Evolutionary conservation across 306 rosid genomes (phyloP), one percentile per base, ranked within the genome.

Genomic region (Ceratonia siliqua): DNA sequence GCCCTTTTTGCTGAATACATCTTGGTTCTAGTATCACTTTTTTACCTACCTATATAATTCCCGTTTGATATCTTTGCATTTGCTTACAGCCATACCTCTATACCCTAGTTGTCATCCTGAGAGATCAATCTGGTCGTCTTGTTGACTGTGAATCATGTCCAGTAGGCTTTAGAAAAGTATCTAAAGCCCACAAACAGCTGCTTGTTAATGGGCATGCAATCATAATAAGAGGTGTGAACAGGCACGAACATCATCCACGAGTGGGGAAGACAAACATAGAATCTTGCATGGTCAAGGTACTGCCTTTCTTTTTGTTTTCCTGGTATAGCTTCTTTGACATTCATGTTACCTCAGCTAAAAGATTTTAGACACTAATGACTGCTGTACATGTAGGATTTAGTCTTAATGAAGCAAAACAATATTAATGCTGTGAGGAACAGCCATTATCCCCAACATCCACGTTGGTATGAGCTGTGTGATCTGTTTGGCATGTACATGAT

Each of bases 401-500:
- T 88, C 79, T 35, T 91, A 36, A 91, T 94, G 98, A 94, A 94
- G 82, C 91, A 94, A 83, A 80, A 87, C 80, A 94, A 94, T 79
- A 83, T 94, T 65, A 94, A 94, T 85, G 94, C 97, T 11, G 96
- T 94, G 82, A 88, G 98, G 83, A 94, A 94, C 84, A 91, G 98
- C 78, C 98, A 94, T 87, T 94, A 94, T 85, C 98, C 98, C 42
- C 97, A 94, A 78, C 98, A 94, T 85, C 83, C 96, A 10, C 96
- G 97, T 49, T 94, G 98, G 98, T 94, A 94, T 1, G 97, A 94
- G 83, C 85, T 94, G 46, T 94, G 98, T 38, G 97, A 91, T 83
- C 73, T 94, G 53, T 91, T 94, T 74, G 97, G 98, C 86, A 74
- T 94, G 91, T 94, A 94, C 85, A 90, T 94, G 98, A 87, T 94